phyloP scores from a whole-genome alignment of 257 asterid species.

The Cruciata laevipes region DNA sequence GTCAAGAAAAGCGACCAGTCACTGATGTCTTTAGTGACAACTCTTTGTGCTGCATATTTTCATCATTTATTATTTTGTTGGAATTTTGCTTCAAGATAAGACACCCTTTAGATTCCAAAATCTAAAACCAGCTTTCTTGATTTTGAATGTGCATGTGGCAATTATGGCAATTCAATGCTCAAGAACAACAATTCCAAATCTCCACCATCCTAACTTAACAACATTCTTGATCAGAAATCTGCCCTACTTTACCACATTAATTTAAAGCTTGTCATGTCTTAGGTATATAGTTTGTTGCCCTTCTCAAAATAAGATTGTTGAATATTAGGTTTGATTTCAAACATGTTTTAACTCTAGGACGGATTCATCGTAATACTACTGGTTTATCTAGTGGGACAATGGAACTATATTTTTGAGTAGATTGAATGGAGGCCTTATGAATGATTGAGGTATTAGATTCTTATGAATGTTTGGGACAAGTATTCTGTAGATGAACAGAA shows the following conservation, averaged over 20 bases:
- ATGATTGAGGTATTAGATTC: neutral
- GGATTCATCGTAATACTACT: neutral
- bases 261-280: neutral
- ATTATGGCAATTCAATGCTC: slow-evolving; percentile 28
- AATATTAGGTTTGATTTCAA: neutral
- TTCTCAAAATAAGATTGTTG: too few relatives aligned
- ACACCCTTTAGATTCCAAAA: slow-evolving; percentile 46
- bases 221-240: slow-evolving; percentile 6
- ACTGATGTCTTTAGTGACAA: slow-evolving; percentile 28
- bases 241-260: neutral
- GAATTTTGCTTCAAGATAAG: slow-evolving; percentile 33
- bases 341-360: too few relatives aligned
- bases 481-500: neutral
- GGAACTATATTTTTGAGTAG: neutral
- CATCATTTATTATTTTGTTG: slow-evolving; percentile 17
- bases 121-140: slow-evolving; percentile 18
- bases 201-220: neutral
- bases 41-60: slow-evolving; percentile 13
- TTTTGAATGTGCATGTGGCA: slow-evolving; percentile 29
- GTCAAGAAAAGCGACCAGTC: slow-evolving; percentile 41
- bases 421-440: neutral
- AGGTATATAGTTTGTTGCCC: neutral
- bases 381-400: neutral
- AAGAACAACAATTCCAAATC: slow-evolving; percentile 3
- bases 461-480: neutral